phyloP scores from a whole-genome alignment of 2,329 filamentous ascomycete genomes.

The Penicillium expansum region DNA sequence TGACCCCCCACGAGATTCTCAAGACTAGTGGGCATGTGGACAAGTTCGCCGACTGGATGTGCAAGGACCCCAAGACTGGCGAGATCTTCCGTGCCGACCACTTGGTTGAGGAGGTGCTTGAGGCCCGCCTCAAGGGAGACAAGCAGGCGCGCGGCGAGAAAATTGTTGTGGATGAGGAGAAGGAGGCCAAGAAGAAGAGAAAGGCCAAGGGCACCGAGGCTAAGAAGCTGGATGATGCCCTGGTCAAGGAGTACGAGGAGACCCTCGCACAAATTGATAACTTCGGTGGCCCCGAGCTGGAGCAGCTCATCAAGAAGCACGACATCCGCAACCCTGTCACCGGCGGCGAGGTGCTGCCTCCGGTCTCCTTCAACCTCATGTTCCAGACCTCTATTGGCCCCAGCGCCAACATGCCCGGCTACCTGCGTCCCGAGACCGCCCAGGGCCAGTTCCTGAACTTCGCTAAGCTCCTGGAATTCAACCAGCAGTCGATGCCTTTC shows the following conservation, averaged over 20 bases:
- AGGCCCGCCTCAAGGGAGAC: constrained; percentile 81
- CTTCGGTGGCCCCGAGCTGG: constrained; percentile 82
- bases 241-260: constrained; percentile 88
- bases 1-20: constrained; percentile 89
- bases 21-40: constrained; percentile 97
- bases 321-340: constrained; percentile 86
- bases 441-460: constrained; percentile 99
- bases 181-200: constrained; percentile 90
- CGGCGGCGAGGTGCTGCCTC: constrained; percentile 71
- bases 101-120: constrained; percentile 90
- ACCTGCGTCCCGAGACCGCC: constrained; percentile 88
- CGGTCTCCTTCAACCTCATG: constrained; percentile 97
- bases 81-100: constrained; percentile 96
- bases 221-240: constrained; percentile 80
- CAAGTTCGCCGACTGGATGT: constrained; percentile 99
- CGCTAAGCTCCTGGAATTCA: constrained; percentile 92
- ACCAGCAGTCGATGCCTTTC: constrained; percentile 92
- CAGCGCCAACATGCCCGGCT: constrained; percentile 80
- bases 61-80: constrained; percentile 95
- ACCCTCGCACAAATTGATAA: constrained; percentile 93
- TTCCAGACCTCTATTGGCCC: constrained; percentile 95
- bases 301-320: constrained; percentile 83
- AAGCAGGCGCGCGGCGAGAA: constrained; percentile 87
- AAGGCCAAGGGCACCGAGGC: constrained; percentile 70
- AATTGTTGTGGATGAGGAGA: constrained; percentile 63